Evolutionary conservation across 345 rosid species (phyloP).

Genomic region (Eucalyptus regnans): DNA sequence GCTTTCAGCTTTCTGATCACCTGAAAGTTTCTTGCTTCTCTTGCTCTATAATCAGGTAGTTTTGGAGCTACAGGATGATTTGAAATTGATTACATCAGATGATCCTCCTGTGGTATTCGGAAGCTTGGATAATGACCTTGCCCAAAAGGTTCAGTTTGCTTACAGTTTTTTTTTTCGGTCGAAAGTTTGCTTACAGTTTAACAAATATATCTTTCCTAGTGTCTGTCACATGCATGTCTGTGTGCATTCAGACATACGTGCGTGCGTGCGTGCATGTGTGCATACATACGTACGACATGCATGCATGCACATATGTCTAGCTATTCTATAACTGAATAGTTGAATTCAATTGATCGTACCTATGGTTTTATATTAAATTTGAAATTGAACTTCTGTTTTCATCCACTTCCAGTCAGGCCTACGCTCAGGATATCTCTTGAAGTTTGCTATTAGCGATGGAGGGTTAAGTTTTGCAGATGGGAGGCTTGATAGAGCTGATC

Average conservation of each 20-base stretch:
- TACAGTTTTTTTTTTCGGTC: background rate
- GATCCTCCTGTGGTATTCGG: slow-evolving; percentile 71
- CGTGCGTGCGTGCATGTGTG: background rate
- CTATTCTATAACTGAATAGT: background rate
- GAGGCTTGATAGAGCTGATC: slow-evolving; percentile 70
- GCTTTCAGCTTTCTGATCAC: background rate
- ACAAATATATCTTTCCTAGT: background rate
- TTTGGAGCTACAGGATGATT: slow-evolving; percentile 78
- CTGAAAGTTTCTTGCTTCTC: background rate
- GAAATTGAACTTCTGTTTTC: background rate
- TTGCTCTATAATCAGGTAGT: slow-evolving; percentile 37
- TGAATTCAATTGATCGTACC: background rate
- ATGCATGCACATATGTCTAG: background rate
- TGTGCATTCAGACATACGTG: background rate
- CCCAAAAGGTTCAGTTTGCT: slow-evolving; percentile 38
- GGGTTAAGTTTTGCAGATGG: slow-evolving; percentile 75
- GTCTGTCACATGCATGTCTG: background rate
- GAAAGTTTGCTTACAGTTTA: background rate
- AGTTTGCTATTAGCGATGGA: slow-evolving; percentile 62
- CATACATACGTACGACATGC: accelerated
- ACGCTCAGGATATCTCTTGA: slow-evolving; percentile 49
- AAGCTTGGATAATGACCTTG: slow-evolving; percentile 49
- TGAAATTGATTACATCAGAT: slow-evolving; percentile 77
- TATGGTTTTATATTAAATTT: background rate
- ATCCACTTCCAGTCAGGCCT: slow-evolving; percentile 43